Base-by-base conservation (phyloP, 352 stramenopile species). In the Blastocystis sp. region DNA sequence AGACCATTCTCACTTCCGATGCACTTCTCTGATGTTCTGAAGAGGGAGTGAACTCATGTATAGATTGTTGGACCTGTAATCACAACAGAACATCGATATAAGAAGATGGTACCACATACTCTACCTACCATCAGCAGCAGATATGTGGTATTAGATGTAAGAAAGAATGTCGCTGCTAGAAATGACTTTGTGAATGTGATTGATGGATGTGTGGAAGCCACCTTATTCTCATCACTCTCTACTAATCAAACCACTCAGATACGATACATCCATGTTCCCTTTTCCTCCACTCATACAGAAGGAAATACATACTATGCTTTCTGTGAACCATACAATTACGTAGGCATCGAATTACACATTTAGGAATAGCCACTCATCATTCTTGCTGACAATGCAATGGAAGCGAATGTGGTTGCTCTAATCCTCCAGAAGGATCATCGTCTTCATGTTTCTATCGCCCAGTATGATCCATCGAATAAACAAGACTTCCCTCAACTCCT, bases 151-250 rank as follows among this genome's bases (percentile, higher is more conserved):
- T 35, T 84, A 5, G 73, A 84, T n/a, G 48, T 66, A 24, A 44
- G 73, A 11, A 84, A 84, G 53, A 35, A 66, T 11, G 73, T 84
- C 1, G 53, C 51, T 22, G 73, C 73, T 17, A 54, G 53, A n/a
- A 84, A 84, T 57, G 73, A 84, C 11, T 84, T 84, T 44, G 73
- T 84, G 0, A 66, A 68, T 44, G 73, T 84, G 13, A 51, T 68
- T 33, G 54, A 68, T 44, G 73, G 73, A 6, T 69, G 73, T 69
- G 73, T 84, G 33, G 73, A 84, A 30, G 73, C 73, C 9, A 64
- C 54, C n/a, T 37, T 84, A 19, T 84, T 66, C 73, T 84, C 73
- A 0, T 66, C 73, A 13, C 73, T 84, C 1, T 84, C 73, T 2
- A 37, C 73, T 15, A 60, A 30, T 37, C 48, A 69, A 3, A 69